Conservation (phyloP, 257 asterid species). For the Solanum clarkiae region DNA sequence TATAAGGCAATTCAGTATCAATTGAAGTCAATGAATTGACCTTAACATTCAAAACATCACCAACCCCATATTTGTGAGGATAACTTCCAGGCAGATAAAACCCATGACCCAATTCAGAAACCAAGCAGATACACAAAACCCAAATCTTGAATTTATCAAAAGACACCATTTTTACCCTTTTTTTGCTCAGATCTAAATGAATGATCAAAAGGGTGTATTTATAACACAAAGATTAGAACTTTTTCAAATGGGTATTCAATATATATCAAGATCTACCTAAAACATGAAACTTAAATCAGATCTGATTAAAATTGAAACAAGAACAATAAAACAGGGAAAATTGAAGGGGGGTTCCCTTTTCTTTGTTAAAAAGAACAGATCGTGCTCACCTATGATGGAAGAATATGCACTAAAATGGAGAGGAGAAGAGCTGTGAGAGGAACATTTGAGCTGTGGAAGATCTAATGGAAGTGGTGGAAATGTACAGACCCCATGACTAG, state of each 20-base stretch:
- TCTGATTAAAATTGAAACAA: neutral
- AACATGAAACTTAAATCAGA: neutral
- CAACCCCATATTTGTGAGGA: no score
- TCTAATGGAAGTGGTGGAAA: neutral
- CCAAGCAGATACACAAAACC: no score
- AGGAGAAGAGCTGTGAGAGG: neutral
- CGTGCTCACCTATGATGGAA: neutral
- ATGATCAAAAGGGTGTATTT: slow-evolving; percentile 26
- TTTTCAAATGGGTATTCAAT: neutral
- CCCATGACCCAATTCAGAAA: no score
- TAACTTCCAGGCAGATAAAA: no score
- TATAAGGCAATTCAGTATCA: no score
- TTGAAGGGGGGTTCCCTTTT: neutral
- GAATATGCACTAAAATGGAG: neutral
- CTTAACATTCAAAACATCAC: no score
- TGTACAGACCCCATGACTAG: neutral
- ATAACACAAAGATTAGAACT: slow-evolving; percentile 5
- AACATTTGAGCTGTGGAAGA: neutral
- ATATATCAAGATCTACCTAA: neutral
- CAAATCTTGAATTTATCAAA: no score
- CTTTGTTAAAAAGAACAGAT: neutral
- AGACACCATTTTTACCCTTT: neutral
- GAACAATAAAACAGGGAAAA: neutral
- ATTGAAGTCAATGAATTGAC: no score
- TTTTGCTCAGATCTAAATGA: slow-evolving; percentile 32